These are phyloP conservation scores for Priceomyces carsonii DNA, from an alignment of 805 yeast species.

Conservation along the genomic window DNA sequence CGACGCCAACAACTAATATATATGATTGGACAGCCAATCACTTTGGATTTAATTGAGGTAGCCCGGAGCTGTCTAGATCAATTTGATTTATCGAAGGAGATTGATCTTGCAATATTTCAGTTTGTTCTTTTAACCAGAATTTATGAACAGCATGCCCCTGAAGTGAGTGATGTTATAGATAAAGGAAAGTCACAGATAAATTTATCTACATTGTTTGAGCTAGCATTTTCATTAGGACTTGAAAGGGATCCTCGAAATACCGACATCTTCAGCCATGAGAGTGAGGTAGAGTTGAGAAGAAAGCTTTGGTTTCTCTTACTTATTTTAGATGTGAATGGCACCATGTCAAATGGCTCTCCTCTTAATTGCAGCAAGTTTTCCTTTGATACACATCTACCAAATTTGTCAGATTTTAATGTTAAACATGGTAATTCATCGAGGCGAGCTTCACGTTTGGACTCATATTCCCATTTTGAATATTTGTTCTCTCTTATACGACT, in stretches of 20 bases:
- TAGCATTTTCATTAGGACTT: slow-evolving; percentile 48
- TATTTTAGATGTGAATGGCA: slow-evolving; percentile 42
- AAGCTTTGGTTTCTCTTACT: slow-evolving; percentile 55
- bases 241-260: slow-evolving; percentile 47
- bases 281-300: slow-evolving; percentile 45
- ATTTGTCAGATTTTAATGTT: slow-evolving; percentile 28
- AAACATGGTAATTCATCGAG: slow-evolving; percentile 18
- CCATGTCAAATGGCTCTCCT: slow-evolving; percentile 47
- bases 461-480: not conserved
- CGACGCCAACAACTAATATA: too few species aligned
- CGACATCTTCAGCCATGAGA: slow-evolving; percentile 14
- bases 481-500: slow-evolving; percentile 36
- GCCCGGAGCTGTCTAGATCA: slow-evolving; percentile 21
- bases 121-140: slow-evolving; percentile 49
- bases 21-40: too few species aligned
- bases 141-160: slow-evolving; percentile 45
- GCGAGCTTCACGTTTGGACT: not conserved
- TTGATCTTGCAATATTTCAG: slow-evolving; percentile 51
- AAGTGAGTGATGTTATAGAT: slow-evolving; percentile 44
- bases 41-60: not conserved
- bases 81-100: slow-evolving; percentile 24
- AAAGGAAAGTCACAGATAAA: slow-evolving; percentile 30
- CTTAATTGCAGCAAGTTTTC: slow-evolving; percentile 33
- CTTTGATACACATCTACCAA: slow-evolving; percentile 51
- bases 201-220: slow-evolving; percentile 31